A percentile compares a stretch with the other conserved stretches of the same genome.
Conservation (phyloP, 2,329 filamentous ascomycete species). For the Ophiosphaerella korrae region DNA sequence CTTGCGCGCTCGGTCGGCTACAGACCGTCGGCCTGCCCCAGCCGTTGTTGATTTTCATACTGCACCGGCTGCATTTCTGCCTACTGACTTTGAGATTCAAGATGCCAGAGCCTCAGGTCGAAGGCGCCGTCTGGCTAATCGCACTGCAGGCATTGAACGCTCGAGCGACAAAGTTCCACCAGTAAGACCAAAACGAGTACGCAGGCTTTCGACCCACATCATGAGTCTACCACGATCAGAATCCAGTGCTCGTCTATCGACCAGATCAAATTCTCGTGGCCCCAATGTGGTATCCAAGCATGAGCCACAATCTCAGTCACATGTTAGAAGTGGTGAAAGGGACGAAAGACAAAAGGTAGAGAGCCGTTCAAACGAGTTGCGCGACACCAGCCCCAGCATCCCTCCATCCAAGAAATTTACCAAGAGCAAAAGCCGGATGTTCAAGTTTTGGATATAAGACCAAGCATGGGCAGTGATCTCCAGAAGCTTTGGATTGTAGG, state of each 20-base stretch:
- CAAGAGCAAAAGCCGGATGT: constrained; percentile 44
- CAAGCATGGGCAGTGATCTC: not conserved
- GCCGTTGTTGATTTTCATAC: constrained; percentile 54
- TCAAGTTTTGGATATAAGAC: constrained; percentile 44
- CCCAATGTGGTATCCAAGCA: constrained; percentile 27
- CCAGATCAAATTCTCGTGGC: constrained; percentile 22
- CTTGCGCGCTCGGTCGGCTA: constrained; percentile 27
- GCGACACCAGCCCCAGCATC: constrained; percentile 4
- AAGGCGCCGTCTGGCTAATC: constrained; percentile 34
- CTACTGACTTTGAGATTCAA: constrained; percentile 54
- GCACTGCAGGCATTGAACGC: constrained; percentile 25
- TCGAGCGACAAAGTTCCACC: constrained; percentile 29
- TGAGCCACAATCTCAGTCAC: constrained; percentile 9
- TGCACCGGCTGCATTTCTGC: constrained; percentile 54
- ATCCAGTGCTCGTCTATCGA: constrained; percentile 18
- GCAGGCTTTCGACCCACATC: constrained; percentile 39
- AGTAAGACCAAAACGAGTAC: constrained; percentile 31
- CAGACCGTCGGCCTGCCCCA: constrained; percentile 35
- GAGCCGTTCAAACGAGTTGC: constrained; percentile 11
- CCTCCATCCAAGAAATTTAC: constrained; percentile 34
- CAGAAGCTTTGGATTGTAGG: no score
- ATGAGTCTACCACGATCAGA: constrained; percentile 38
- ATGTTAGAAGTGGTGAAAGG: constrained; percentile 12
- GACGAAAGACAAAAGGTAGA: constrained; percentile 24
- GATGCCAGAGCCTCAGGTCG: constrained; percentile 31